Evolutionary conservation across 768 basidiomycete species (phyloP), one percentile per base, ranked within the genome.

Genomic region (Macrocybe gigantea): DNA sequence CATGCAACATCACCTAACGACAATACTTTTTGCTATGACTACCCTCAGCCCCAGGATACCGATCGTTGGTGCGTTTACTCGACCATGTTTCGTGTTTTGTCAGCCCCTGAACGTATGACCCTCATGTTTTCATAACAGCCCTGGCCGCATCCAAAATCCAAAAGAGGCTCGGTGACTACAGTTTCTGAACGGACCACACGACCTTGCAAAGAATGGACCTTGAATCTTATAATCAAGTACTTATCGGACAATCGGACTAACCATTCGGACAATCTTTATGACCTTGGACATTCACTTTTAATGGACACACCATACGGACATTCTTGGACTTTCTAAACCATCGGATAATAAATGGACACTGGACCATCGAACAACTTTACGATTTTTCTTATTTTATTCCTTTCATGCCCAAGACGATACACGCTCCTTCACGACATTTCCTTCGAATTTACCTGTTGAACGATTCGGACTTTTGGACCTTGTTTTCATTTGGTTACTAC

Each of bases 11-110:
- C 83, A 87, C 50, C 75, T 86, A 37, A 72, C 70, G 33, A 70
- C 77, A 12, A 61, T 88, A 44, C 67, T 84, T 30, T 83, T 76
- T 54, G 82, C 80, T 51, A 78, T 88, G 76, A 80, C 70, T 49
- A 76, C 68, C 48, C 75, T 88, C 39, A 73, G 75, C 50, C 62
- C 76, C 8, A 71, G 72, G 41, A 85, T 82, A 60, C 85, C 85
- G 32, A 65, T 88, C 51, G 67, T 83, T 49, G 68, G 70, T 69
- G 52, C 44, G 71, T 62, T 39, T 29, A 38, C 41, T 29, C 8
- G 13, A 7, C 30, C 5, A 38, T 13, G 15, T 38, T 41, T 39
- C 43, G 12, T 37, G 14, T 31, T 22, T 36, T 33, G 7, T 7
- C 22, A 13, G 13, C 12, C n/a, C 33, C 47, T 56, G 30, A 53